Base-by-base conservation (phyloP, 306 rosid species). In the Adenanthera pavonina region DNA sequence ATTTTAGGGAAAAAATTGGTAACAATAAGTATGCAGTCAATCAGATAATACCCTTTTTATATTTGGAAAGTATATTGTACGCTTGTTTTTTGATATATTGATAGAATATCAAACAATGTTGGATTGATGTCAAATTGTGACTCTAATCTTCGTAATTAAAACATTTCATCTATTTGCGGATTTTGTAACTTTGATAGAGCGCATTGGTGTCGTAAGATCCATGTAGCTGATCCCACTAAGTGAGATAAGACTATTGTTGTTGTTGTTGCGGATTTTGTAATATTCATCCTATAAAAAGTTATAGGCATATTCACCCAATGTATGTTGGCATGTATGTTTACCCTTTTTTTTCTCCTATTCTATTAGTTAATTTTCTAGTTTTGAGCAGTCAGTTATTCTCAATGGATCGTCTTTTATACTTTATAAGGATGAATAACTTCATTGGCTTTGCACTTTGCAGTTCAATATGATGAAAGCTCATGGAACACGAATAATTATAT, bases 401-500 rank as follows among this genome's bases (percentile, higher is more conserved):
- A 11, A 4, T 16, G 25, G 7, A 36, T 64, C 43, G 7, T 65
- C 47, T 2, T 15, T 36, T 65, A 36, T 36, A 15, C 46, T n/a
- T 49, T 54, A 40, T 62, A 49, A 66, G 83, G 85, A 34, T 82
- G 59, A 61, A 78, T 69, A 77, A 88, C 57, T 69, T 19, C 81
- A 38, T 85, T 82, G 20, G 71, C 49, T 78, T 52, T 72, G 72
- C 74, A 12, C 68, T 54, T 83, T 79, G 51, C 82, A 96, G 99
- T 96, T 96, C 79, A 82, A 81, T 76, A 43, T 82, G 82, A 84
- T 92, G 87, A 89, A 91, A 81, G 88, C 79, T 74, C 93, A 85
- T 43, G 99, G 99, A 17, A 93, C 99, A 20, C 93, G 97, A 17
- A 89, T 96, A 78, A 85, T 93, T 69, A 96, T 96, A 85, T 96